These are phyloP conservation scores for Saposhnikovia divaricata DNA, from an alignment of 129 eudicot genomes.

Conservation along the genomic window DNA sequence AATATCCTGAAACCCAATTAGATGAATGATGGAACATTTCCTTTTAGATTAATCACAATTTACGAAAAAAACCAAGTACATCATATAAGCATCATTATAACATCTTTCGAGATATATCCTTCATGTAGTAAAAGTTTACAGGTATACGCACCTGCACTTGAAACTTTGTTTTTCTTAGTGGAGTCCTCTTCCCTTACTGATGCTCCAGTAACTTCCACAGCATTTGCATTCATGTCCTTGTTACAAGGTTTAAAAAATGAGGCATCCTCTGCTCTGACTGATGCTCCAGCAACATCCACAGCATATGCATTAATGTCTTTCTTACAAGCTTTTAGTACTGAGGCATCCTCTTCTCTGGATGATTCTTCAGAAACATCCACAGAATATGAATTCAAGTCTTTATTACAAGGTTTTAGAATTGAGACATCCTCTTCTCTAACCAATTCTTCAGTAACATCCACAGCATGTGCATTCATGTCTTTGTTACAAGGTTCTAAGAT, in stretches of 20 bases:
- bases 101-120: not conserved
- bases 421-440: not conserved
- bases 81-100: not conserved
- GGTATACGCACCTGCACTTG: conserved; percentile 49
- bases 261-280: conserved; percentile 17
- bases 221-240: not conserved
- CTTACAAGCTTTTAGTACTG: conserved; percentile 21
- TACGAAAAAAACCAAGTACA: not conserved
- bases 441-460: not conserved
- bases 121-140: not conserved
- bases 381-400: not conserved
- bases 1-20: not conserved
- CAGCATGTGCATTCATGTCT: conserved; percentile 1
- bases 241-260: not conserved
- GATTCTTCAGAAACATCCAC: not conserved
- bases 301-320: conserved; percentile 31
- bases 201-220: not conserved
- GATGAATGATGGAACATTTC: not conserved
- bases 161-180: conserved; percentile 21
- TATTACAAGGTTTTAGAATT: not conserved
- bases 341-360: conserved; percentile 27
- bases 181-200: conserved; percentile 20
- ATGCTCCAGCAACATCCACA: conserved; percentile 68
- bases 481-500: not conserved
- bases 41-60: not conserved